Percentiles rank a stretch among this genome's conserved stretches.
Conservation (phyloP, 768 basidiomycete genomes). For the Tricholoma bakamatsutake region DNA sequence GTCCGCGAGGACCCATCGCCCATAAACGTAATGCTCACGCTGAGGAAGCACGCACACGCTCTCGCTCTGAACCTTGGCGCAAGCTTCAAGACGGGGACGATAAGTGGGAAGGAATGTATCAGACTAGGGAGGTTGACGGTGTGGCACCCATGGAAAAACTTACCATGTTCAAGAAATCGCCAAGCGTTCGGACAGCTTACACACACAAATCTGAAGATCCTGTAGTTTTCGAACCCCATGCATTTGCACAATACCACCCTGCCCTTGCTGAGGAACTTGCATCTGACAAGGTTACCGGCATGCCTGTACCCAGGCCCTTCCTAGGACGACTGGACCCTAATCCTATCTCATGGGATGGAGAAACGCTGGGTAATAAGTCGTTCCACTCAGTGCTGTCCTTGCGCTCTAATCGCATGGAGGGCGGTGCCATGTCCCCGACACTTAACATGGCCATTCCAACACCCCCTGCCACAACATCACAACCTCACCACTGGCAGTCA, state of each 20-base stretch:
- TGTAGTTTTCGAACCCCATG: slow-evolving; percentile 32
- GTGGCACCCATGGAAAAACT: slow-evolving; percentile 54
- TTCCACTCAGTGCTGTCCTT: slow-evolving; percentile 33
- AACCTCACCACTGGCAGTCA: slow-evolving; percentile 61
- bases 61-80: slow-evolving; percentile 50
- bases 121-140: slow-evolving; percentile 33
- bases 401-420: slow-evolving; percentile 31
- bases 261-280: slow-evolving; percentile 49
- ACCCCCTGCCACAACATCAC: slow-evolving; percentile 45
- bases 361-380: slow-evolving; percentile 42
- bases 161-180: slow-evolving; percentile 63
- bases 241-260: slow-evolving; percentile 58
- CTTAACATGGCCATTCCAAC: slow-evolving; percentile 53
- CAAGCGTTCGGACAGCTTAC: slow-evolving; percentile 48
- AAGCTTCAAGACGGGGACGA: slow-evolving; percentile 49
- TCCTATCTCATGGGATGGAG: slow-evolving; percentile 51
- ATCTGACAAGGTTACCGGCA: slow-evolving; percentile 20
- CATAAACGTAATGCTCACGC: slow-evolving; percentile 31
- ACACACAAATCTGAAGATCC: slow-evolving; percentile 42
- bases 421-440: slow-evolving; percentile 45
- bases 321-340: slow-evolving; percentile 36
- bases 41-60: slow-evolving; percentile 38
- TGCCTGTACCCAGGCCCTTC: slow-evolving; percentile 38
- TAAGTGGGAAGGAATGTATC: slow-evolving; percentile 39
- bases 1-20: slow-evolving; percentile 23